Evolutionary conservation across 2,329 filamentous ascomycete species (phyloP).

Genomic region (Juglanconis juglandina): DNA sequence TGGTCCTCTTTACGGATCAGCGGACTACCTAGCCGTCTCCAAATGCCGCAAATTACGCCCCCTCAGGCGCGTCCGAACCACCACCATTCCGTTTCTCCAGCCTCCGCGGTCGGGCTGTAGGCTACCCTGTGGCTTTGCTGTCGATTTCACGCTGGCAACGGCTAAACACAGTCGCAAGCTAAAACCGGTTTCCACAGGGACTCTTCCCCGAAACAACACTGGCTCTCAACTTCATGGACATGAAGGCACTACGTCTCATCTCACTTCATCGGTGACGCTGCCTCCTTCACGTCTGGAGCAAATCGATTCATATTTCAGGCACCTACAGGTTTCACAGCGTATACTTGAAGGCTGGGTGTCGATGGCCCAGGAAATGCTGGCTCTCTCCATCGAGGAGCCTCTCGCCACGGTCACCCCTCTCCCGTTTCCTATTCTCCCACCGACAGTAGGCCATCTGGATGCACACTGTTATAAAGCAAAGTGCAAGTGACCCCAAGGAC

Average conservation of each 20-base stretch:
- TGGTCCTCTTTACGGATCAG: too few relatives aligned
- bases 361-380: constrained; percentile 33
- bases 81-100: not conserved
- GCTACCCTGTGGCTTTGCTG: too few relatives aligned
- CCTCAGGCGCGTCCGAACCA: not conserved
- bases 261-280: too few relatives aligned
- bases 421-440: constrained; percentile 39
- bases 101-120: not conserved
- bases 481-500: constrained; percentile 35
- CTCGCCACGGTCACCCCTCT: constrained; percentile 34
- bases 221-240: too few relatives aligned
- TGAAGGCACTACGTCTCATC: too few relatives aligned
- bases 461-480: constrained; percentile 26
- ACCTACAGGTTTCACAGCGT: constrained; percentile 23
- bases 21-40: not conserved
- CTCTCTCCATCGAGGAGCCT: constrained; percentile 28
- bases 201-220: too few relatives aligned
- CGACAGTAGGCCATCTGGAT: constrained; percentile 35
- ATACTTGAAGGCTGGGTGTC: constrained; percentile 39
- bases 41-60: not conserved
- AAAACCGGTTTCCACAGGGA: too few relatives aligned
- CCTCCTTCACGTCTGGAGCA: too few relatives aligned
- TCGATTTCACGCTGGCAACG: too few relatives aligned
- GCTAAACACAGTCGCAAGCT: too few relatives aligned
- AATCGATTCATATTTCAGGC: not conserved